phyloP scores from a whole-genome alignment of 371 early-diverging fungal species.

The Rhizopus stolonifer region DNA sequence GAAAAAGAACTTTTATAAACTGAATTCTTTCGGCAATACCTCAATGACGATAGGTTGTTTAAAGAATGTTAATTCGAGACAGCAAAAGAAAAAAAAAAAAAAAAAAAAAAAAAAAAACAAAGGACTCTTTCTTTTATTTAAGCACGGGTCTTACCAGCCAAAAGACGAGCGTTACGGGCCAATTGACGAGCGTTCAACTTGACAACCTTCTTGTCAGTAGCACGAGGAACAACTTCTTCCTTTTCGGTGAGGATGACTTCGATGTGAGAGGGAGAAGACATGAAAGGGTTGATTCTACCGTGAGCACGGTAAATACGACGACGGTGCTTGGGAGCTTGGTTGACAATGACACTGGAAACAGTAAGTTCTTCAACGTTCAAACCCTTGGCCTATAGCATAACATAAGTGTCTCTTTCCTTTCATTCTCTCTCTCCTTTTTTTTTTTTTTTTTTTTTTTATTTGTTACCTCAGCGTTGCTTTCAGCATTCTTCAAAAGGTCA shows the following conservation, averaged over 20 bases:
- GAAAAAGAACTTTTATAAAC: too few species aligned
- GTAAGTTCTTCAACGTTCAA: constrained; percentile 83
- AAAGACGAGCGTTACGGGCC: constrained; percentile 53
- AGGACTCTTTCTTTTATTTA: not conserved
- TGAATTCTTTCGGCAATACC: too few species aligned
- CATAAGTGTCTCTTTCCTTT: not conserved
- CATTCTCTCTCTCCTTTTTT: too few species aligned
- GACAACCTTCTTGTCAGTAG: constrained; percentile 56
- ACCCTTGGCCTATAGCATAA: constrained; percentile 76
- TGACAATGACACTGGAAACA: too few species aligned
- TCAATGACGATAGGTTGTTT: too few species aligned
- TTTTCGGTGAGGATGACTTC: constrained; percentile 90
- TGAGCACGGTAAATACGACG: too few species aligned
- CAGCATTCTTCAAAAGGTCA: constrained; percentile 96
- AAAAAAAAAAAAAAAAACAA: not conserved
- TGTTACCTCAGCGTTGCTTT: constrained; percentile 93
- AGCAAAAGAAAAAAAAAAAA: not conserved
- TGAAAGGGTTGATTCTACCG: constrained; percentile 95
- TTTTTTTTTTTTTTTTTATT: too few species aligned
- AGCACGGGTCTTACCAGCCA: constrained; percentile 15
- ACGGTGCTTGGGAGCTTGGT: too few species aligned
- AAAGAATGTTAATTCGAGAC: too few species aligned
- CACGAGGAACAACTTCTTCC: constrained; percentile 74
- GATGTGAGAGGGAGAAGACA: constrained; percentile 96
- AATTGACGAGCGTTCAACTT: constrained; percentile 57